Evolutionary conservation across 257 asterid species (phyloP).

Genomic region (Fraxinus pennsylvanica): DNA sequence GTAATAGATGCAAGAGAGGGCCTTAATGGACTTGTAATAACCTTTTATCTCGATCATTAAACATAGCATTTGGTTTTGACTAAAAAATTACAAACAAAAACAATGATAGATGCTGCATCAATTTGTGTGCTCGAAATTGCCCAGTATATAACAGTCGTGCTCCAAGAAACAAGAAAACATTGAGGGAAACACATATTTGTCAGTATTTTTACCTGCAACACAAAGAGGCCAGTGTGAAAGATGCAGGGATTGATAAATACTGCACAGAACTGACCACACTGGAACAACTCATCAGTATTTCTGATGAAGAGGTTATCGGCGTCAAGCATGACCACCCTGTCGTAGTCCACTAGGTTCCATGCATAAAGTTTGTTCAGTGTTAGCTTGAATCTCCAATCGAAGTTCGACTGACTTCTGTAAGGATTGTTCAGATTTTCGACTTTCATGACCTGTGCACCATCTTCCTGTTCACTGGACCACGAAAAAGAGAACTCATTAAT

Average conservation of each 20-base stretch:
- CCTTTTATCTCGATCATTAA: no score
- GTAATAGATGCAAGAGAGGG: no score
- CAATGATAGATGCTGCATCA: no score
- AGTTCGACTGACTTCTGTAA: conserved; percentile 37
- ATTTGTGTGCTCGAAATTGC: no score
- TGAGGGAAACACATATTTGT: background rate
- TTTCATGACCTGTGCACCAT: conserved; percentile 71
- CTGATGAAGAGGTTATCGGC: conserved; percentile 85
- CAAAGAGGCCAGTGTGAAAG: conserved; percentile 95
- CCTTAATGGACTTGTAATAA: no score
- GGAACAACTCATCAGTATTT: conserved; percentile 79
- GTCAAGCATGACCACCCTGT: conserved; percentile 86
- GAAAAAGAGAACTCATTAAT: background rate
- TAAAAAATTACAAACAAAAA: no score
- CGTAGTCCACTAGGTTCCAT: conserved; percentile 84
- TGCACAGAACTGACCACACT: conserved; percentile 87
- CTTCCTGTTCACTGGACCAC: conserved; percentile 57
- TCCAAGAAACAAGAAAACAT: background rate
- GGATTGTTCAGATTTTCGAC: conserved; percentile 76
- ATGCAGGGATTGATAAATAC: conserved; percentile 94
- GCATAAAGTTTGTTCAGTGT: conserved; percentile 85
- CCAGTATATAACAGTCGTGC: no score
- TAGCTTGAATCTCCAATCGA: conserved; percentile 58
- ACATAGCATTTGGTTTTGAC: no score
- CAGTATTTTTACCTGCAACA: conserved; percentile 58